Conservation (phyloP, 164 flowering plant species). For the Paratinospora sagittata region DNA sequence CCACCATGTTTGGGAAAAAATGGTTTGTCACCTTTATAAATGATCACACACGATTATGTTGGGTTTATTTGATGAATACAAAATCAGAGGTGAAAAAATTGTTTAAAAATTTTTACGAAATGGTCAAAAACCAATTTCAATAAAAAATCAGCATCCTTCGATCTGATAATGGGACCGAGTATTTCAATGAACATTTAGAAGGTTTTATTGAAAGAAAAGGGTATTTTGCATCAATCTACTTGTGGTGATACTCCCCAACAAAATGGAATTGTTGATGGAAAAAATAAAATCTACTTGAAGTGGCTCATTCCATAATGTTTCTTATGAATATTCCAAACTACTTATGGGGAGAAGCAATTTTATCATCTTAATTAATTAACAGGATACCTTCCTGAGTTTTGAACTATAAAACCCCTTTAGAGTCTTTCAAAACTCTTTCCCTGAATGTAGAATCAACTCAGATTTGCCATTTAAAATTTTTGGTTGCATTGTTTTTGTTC, state of each 20-base stretch:
- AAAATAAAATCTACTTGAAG: conserved; percentile 7
- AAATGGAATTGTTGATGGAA: conserved; percentile 6
- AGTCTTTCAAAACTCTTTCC: not conserved
- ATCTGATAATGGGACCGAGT: not conserved
- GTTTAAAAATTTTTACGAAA: not conserved
- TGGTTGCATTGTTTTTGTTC: no score
- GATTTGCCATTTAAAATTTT: no score
- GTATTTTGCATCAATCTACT: not conserved
- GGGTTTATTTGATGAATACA: not conserved
- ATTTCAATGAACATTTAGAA: not conserved
- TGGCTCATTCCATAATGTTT: not conserved
- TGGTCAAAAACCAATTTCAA: conserved; percentile 1
- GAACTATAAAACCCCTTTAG: not conserved
- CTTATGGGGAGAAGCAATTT: not conserved
- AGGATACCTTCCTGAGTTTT: not conserved
- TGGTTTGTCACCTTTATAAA: conserved; percentile 10
- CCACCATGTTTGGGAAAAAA: not conserved
- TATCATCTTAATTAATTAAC: not conserved
- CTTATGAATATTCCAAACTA: conserved; percentile 1
- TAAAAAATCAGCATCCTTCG: not conserved
- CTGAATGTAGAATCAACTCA: not conserved
- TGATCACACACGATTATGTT: not conserved
- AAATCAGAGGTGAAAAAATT: not conserved
- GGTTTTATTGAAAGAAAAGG: not conserved
- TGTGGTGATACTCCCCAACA: conserved; percentile 7